Base-by-base conservation (phyloP, 768 basidiomycete genomes). In the Amanita subjunquillea region DNA sequence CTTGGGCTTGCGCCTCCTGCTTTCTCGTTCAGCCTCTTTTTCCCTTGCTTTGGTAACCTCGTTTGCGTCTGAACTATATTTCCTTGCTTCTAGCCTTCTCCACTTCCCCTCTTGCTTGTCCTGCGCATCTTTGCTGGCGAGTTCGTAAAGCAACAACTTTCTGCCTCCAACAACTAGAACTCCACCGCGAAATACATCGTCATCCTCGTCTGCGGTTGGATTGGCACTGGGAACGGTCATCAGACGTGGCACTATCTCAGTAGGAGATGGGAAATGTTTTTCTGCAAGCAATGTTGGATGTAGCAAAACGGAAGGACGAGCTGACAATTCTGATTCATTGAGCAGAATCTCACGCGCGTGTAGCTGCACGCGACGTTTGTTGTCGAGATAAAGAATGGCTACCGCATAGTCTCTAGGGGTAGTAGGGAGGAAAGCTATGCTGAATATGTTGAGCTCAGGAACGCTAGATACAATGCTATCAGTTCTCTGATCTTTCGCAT, bases 101-200 rank as follows among this genome's bases (percentile, higher is more conserved):
- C 75, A 69, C 60, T 82, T 87, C 37, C 73, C 76, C 53, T 65
- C 68, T 52, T 80, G 74, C 60, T 79, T 80, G 39, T 73, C 72
- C 59, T 78, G 73, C 6, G 64, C 68, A 4, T 76, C 69, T 29
- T 61, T 59, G 8, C 73, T 71, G 6, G 79, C 70, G 42, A 83
- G 56, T 52, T 84, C 85, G 55, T 77, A 88, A 4, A 86, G 67
- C 17, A 81, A 60, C 41, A 90, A 70, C 62, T 78, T 80, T 25
- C 70, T 72, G 0, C 86, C 87, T 51, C 89, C 88, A 1, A 86
- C 59, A 4, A 91, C 72, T 23, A 91, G 65, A 7, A 91, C 64
- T 15, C 85, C 87, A n/a, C 86, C 87, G n/a, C 69, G 67, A 53
- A 76, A 77, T 23, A 50, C 44, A 7, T 61, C 60, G 3, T 68